phyloP scores from a whole-genome alignment of 805 yeast species.

The Nakazawaea ernobii region DNA sequence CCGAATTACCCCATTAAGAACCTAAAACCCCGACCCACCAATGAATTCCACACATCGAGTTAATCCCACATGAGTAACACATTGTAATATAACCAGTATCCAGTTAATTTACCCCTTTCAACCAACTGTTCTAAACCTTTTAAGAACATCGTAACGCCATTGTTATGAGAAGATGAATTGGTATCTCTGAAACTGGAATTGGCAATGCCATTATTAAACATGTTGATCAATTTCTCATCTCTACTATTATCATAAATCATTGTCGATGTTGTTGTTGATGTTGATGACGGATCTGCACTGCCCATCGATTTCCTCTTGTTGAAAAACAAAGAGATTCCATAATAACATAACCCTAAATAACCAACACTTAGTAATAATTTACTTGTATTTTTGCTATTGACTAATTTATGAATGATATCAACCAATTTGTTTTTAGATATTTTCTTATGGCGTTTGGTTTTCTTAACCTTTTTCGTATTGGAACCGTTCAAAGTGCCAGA shows the following conservation, averaged over 20 bases:
- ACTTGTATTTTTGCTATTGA: not conserved
- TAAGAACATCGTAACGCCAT: not conserved
- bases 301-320: not conserved
- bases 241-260: no score
- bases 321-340: conserved; percentile 1
- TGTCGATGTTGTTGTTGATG: not conserved
- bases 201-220: not conserved
- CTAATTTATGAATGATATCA: not conserved
- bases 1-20: not conserved
- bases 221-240: not conserved
- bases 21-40: no score
- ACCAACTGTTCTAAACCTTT: conserved; percentile 1
- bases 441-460: not conserved
- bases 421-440: not conserved
- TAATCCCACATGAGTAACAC: conserved; percentile 1
- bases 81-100: conserved; percentile 8
- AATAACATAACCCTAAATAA: conserved; percentile 8
- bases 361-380: conserved; percentile 6
- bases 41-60: no score
- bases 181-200: not conserved
- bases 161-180: not conserved
- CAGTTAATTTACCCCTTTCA: conserved; percentile 7
- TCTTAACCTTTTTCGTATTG: not conserved
- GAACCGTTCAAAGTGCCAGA: not conserved
- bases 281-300: not conserved